Evolutionary conservation across 805 yeast species (phyloP).

Genomic region (Isabelozyma rhagii): DNA sequence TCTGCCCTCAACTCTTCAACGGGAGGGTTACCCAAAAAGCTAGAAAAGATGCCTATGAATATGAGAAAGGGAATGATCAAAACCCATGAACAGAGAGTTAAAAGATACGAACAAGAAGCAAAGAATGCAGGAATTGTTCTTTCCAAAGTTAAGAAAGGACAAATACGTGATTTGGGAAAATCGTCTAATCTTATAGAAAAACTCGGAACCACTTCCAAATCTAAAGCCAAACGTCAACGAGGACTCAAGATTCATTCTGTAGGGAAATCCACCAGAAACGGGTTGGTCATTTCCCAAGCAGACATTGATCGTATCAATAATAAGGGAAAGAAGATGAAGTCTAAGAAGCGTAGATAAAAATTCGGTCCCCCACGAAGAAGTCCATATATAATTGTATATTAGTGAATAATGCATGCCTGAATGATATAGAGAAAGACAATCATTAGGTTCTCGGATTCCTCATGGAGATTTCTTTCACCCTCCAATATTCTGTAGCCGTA

Average conservation of each 20-base stretch:
- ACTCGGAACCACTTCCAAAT: slow-evolving; percentile 46
- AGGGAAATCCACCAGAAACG: slow-evolving; percentile 77
- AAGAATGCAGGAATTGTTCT: slow-evolving; percentile 87
- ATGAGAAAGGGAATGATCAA: slow-evolving; percentile 81
- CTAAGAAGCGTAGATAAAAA: no score
- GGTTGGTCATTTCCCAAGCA: slow-evolving; percentile 62
- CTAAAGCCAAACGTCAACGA: slow-evolving; percentile 54
- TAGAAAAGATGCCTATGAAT: slow-evolving; percentile 85
- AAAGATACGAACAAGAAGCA: slow-evolving; percentile 71
- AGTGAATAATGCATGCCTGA: neutral
- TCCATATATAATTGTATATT: neutral
- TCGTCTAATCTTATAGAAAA: slow-evolving; percentile 51
- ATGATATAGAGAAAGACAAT: no score
- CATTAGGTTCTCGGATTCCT: no score
- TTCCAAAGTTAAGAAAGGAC: slow-evolving; percentile 66
- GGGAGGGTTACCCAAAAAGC: slow-evolving; percentile 41
- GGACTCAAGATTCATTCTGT: slow-evolving; percentile 76
- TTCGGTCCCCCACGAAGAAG: slow-evolving; percentile 3
- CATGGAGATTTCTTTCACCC: no score
- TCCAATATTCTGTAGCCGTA: no score
- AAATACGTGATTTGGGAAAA: slow-evolving; percentile 56
- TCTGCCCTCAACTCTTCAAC: slow-evolving; percentile 40
- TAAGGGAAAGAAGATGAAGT: slow-evolving; percentile 1
- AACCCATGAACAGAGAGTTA: slow-evolving; percentile 49
- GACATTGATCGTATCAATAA: slow-evolving; percentile 55